These are phyloP conservation scores for Murraya koenigii DNA, from an alignment of 345 rosid species.

Conservation along the genomic window DNA sequence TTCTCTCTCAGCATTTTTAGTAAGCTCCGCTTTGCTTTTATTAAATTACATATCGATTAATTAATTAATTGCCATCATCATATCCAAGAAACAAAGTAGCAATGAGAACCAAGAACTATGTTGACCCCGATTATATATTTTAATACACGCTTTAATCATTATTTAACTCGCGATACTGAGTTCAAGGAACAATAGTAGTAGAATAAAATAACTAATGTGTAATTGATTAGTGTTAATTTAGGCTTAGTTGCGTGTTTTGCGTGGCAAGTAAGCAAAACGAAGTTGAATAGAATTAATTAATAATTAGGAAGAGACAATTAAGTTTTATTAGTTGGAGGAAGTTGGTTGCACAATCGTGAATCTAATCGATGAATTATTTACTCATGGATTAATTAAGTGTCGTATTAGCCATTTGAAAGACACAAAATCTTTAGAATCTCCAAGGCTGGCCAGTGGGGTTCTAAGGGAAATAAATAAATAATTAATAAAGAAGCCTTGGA, in stretches of 20 bases:
- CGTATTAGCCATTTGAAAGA: background rate
- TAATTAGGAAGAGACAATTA: background rate
- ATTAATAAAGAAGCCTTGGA: background rate
- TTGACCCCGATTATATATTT: conserved; percentile 7
- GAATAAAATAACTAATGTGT: background rate
- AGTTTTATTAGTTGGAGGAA: background rate
- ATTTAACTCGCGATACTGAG: conserved; percentile 1
- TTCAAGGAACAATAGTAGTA: conserved; percentile 8
- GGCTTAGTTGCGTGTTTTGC: conserved; percentile 1
- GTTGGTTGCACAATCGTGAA: background rate
- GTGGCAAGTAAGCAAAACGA: background rate
- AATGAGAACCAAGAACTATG: conserved; percentile 25
- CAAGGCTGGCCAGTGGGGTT: background rate
- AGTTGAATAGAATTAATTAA: background rate
- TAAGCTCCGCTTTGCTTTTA: conserved; percentile 19
- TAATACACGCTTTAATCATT: background rate
- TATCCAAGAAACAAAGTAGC: conserved; percentile 35
- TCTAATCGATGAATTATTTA: background rate
- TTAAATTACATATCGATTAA: background rate
- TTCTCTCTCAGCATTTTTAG: conserved; percentile 15
- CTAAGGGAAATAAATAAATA: background rate
- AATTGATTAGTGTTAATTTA: background rate
- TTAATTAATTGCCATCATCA: conserved; percentile 14
- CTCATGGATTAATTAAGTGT: background rate
- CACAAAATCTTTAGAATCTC: conserved; percentile 1